These are phyloP conservation scores for Mycocentrospora acerina DNA, from an alignment of 2,329 filamentous ascomycete species.

Conservation along the genomic window DNA sequence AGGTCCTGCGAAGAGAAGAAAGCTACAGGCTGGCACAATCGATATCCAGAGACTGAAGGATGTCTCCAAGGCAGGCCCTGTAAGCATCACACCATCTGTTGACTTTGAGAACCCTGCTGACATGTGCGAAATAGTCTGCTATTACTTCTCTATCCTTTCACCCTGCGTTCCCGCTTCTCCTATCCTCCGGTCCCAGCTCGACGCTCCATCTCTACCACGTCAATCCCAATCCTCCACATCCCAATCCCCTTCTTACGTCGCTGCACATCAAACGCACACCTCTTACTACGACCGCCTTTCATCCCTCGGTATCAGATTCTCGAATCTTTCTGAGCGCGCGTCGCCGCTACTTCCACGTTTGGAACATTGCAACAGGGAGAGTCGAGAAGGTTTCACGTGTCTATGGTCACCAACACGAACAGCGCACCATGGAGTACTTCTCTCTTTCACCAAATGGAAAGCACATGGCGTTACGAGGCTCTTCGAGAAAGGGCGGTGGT, in stretches of 20 bases:
- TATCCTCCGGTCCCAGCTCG: conserved; percentile 84
- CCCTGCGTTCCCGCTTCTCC: conserved; percentile 80
- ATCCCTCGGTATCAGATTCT: conserved; percentile 65
- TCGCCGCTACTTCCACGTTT: conserved; percentile 88
- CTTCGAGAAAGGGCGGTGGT: conserved; percentile 81
- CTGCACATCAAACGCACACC: conserved; percentile 83
- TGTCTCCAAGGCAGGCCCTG: conserved; percentile 73
- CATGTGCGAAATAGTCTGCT: conserved; percentile 54
- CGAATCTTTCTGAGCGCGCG: conserved; percentile 87
- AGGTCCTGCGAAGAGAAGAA: conserved; percentile 60
- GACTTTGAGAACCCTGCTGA: conserved; percentile 12
- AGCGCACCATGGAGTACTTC: conserved; percentile 89
- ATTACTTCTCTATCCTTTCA: conserved; percentile 88
- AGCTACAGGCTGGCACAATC: conserved; percentile 81
- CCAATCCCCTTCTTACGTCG: conserved; percentile 87
- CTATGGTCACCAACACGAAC: conserved; percentile 75
- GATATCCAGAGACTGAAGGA: conserved; percentile 89
- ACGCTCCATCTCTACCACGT: conserved; percentile 89
- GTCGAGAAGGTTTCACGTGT: conserved; percentile 81
- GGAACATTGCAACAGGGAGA: conserved; percentile 79
- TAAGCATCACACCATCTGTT: conserved; percentile 35
- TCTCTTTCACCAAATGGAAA: conserved; percentile 82
- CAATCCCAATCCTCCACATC: conserved; percentile 70
- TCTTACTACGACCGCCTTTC: conserved; percentile 81
- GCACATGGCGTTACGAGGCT: conserved; percentile 81